A percentile compares a stretch with the other conserved stretches of the same genome.
phyloP scores from a whole-genome alignment of 495 filamentous ascomycete genomes.

The Neurospora tetrasperma region DNA sequence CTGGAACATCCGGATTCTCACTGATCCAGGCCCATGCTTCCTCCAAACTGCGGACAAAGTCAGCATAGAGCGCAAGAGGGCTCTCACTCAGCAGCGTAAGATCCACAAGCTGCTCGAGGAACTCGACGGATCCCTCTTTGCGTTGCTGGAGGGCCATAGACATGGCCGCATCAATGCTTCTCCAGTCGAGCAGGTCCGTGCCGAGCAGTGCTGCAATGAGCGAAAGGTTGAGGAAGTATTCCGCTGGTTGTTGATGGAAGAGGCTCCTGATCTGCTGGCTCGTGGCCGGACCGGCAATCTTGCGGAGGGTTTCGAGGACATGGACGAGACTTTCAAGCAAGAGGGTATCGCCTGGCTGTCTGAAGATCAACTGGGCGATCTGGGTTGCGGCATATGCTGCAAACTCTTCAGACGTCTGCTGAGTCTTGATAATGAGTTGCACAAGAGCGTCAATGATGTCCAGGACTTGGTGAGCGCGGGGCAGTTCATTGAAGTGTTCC shows the following conservation, averaged over 20 bases:
- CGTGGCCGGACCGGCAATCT: slow-evolving; percentile 63
- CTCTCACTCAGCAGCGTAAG: slow-evolving; percentile 65
- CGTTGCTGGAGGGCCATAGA: slow-evolving; percentile 59
- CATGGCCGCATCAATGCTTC: slow-evolving; percentile 67
- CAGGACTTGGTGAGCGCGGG: slow-evolving; percentile 50
- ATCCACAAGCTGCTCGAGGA: slow-evolving; percentile 66
- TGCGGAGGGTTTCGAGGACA: slow-evolving; percentile 69
- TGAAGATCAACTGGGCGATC: slow-evolving; percentile 60
- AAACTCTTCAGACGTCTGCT: slow-evolving; percentile 53
- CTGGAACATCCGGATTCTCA: slow-evolving; percentile 56
- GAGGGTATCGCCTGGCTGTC: slow-evolving; percentile 41
- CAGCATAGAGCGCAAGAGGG: slow-evolving; percentile 65
- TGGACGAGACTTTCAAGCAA: slow-evolving; percentile 77
- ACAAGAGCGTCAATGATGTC: slow-evolving; percentile 50
- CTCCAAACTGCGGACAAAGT: slow-evolving; percentile 74
- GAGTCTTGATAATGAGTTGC: slow-evolving; percentile 43
- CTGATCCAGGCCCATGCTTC: slow-evolving; percentile 73
- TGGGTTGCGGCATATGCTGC: slow-evolving; percentile 58
- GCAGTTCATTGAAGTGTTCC: slow-evolving; percentile 59
- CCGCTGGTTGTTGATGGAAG: slow-evolving; percentile 52
- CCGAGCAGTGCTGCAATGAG: slow-evolving; percentile 65
- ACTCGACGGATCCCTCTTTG: slow-evolving; percentile 58
- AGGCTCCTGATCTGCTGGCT: slow-evolving; percentile 59
- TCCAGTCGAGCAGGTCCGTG: slow-evolving; percentile 65
- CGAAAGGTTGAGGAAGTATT: slow-evolving; percentile 66